A percentile compares a stretch with the other conserved stretches of the same genome.
phyloP scores from a whole-genome alignment of 345 rosid genomes.

The Trapa bicornis region DNA sequence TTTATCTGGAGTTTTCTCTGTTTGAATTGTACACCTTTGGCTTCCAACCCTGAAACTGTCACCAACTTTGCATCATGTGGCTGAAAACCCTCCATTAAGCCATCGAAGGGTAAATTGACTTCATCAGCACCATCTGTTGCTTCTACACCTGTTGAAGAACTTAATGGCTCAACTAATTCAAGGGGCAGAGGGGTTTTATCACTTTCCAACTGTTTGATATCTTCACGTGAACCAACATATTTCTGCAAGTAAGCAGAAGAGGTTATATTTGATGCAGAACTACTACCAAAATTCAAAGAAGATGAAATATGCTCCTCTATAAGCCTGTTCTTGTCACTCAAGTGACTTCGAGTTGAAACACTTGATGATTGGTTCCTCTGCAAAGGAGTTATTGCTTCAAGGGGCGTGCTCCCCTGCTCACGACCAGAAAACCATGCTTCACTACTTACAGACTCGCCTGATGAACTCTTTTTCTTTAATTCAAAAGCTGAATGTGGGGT shows the following conservation, averaged over 20 bases:
- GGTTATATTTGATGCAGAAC: constrained; percentile 22
- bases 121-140: constrained; percentile 28
- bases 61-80: constrained; percentile 23
- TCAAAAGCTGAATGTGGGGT: constrained; percentile 34
- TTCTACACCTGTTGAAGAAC: constrained; percentile 18
- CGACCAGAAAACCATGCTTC: constrained; percentile 82
- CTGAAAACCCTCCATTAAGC: constrained; percentile 22
- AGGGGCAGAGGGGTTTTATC: constrained; percentile 19
- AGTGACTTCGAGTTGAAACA: constrained; percentile 22
- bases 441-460: constrained; percentile 49
- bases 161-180: constrained; percentile 23
- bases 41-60: constrained; percentile 25
- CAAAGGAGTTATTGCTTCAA: constrained; percentile 23
- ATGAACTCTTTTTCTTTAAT: constrained; percentile 44
- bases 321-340: constrained; percentile 20
- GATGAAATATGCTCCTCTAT: constrained; percentile 24
- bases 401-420: constrained; percentile 35
- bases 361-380: constrained; percentile 22
- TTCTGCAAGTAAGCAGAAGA: constrained; percentile 31
- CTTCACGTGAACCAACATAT: constrained; percentile 20
- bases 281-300: constrained; percentile 26
- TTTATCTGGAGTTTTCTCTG: constrained; percentile 62
- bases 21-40: constrained; percentile 29
- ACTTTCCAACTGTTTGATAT: constrained; percentile 9
- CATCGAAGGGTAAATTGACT: constrained; percentile 22